Percentiles rank a stretch among this genome's conserved stretches.
Evolutionary conservation across 352 stramenopile species (phyloP).

Genomic region (Phytophthora capsici): DNA sequence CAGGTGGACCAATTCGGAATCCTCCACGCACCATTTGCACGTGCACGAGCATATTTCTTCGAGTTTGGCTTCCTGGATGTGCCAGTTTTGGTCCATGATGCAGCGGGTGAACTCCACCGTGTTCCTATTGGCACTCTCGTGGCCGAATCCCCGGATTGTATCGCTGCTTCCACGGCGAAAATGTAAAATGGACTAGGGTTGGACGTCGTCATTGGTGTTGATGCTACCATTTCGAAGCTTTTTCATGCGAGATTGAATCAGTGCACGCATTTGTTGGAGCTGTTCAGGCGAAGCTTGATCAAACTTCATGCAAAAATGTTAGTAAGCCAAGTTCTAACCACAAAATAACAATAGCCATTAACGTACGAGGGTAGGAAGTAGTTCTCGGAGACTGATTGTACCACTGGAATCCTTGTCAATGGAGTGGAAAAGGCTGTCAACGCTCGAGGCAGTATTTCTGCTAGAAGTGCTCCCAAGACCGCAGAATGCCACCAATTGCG

Average conservation of each 20-base stretch:
- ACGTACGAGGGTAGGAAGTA: conserved; percentile 59
- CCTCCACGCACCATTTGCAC: conserved; percentile 83
- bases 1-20: conserved; percentile 92
- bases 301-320: conserved; percentile 39
- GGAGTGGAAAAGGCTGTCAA: conserved; percentile 56
- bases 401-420: conserved; percentile 59
- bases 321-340: conserved; percentile 1
- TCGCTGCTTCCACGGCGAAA: conserved; percentile 38
- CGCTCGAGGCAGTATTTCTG: conserved; percentile 29
- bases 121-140: conserved; percentile 49
- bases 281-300: conserved; percentile 56
- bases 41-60: conserved; percentile 83
- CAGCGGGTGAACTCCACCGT: conserved; percentile 34
- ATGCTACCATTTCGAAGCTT: conserved; percentile 6
- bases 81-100: conserved; percentile 50
- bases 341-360: conserved; percentile 15
- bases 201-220: neutral
- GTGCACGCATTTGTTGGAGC: conserved; percentile 48
- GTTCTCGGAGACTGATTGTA: conserved; percentile 57
- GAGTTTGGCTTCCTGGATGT: conserved; percentile 72
- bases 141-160: conserved; percentile 61
- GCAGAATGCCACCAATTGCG: conserved; percentile 48
- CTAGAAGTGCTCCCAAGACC: conserved; percentile 24
- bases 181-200: conserved; percentile 5
- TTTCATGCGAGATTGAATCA: conserved; percentile 40